phyloP scores from a whole-genome alignment of 305 asterid genomes.

The Fraxinus sp. region DNA sequence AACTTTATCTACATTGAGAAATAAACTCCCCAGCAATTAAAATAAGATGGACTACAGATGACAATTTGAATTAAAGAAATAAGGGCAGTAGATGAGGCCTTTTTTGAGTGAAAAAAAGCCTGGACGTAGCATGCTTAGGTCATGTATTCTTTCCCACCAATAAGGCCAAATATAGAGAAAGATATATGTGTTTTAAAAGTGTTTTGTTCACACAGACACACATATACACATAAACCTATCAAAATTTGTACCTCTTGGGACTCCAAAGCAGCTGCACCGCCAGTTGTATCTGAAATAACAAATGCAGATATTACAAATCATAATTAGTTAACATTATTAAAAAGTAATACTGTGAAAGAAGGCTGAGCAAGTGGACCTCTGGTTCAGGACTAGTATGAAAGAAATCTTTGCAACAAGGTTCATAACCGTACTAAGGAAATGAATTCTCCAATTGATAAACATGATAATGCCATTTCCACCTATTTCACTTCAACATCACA shows the following conservation, averaged over 20 bases:
- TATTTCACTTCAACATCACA: not conserved
- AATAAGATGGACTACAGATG: not conserved
- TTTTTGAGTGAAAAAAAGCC: not conserved
- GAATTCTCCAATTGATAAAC: not conserved
- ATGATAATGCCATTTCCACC: not conserved
- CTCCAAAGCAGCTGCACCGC: not conserved
- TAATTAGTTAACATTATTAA: not conserved
- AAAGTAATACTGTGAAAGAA: not conserved
- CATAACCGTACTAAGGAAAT: not conserved
- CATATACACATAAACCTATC: not conserved
- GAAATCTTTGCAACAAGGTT: not conserved
- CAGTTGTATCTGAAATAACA: not conserved
- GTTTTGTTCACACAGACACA: not conserved
- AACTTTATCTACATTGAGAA: not conserved
- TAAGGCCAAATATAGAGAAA: not conserved
- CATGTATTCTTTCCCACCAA: not conserved
- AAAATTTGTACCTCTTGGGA: not conserved
- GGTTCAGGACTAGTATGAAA: not conserved
- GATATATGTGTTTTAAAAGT: not conserved
- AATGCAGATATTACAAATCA: not conserved
- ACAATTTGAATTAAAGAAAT: not conserved
- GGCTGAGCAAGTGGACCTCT: not conserved
- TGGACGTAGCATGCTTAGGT: not conserved
- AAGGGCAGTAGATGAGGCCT: not conserved
- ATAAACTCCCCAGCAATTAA: not conserved